phyloP scores from a whole-genome alignment of 2,329 filamentous ascomycete species.

The Verticillium longisporum region DNA sequence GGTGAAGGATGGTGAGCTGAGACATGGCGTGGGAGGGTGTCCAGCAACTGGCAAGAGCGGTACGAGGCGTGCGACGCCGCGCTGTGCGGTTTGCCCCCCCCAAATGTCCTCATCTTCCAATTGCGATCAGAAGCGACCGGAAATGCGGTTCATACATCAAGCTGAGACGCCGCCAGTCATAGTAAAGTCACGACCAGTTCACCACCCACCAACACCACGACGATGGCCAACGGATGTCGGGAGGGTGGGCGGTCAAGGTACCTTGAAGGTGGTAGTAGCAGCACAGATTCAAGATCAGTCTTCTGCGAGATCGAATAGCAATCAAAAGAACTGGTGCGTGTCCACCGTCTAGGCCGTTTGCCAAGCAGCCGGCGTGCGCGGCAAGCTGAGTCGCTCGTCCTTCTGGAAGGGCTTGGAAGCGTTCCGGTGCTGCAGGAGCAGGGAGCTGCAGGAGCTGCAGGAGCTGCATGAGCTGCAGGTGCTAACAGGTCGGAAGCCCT shows the following conservation, averaged over 20 bases:
- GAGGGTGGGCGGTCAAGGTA: too few species aligned
- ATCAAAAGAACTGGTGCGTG: too few species aligned
- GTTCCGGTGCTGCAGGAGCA: neutral
- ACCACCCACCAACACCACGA: too few species aligned
- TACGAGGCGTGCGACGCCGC: neutral
- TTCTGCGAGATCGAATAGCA: too few species aligned
- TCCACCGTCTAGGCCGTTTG: neutral
- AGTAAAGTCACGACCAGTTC: too few species aligned
- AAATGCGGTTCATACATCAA: neutral
- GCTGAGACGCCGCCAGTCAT: neutral
- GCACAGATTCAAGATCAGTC: too few species aligned
- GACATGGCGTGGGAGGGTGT: neutral
- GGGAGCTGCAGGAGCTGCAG: neutral
- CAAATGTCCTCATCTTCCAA: neutral
- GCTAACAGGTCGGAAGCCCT: neutral
- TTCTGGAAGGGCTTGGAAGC: neutral
- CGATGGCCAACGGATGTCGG: too few species aligned
- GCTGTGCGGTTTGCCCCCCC: neutral
- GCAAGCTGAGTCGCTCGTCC: neutral
- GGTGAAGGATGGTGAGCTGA: neutral
- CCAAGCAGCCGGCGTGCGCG: neutral
- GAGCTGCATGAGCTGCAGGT: too few species aligned
- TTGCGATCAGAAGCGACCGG: neutral
- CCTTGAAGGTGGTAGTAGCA: too few species aligned
- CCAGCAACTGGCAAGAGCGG: neutral